Conservation (phyloP, 768 basidiomycete genomes). For the Termitomyces sp. region DNA sequence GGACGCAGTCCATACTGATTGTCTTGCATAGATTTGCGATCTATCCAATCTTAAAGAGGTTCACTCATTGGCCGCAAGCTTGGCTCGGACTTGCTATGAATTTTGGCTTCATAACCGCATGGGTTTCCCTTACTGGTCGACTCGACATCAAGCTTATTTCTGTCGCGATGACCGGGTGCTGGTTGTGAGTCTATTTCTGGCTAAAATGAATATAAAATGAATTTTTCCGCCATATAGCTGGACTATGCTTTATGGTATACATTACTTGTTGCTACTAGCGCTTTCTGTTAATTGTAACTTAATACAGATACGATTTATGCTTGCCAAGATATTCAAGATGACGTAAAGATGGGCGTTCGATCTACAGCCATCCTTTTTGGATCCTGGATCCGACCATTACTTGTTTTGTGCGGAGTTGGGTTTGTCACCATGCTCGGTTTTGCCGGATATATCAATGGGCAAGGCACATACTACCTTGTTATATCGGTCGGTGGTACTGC, state of each 20-base stretch:
- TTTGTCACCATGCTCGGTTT: conserved; percentile 49
- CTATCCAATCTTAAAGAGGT: conserved; percentile 50
- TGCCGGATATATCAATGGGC: conserved; percentile 47
- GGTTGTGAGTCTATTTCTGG: conserved; percentile 30
- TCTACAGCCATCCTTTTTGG: conserved; percentile 76
- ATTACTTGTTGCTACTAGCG: not conserved
- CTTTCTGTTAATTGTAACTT: not conserved
- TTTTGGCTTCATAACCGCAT: conserved; percentile 45
- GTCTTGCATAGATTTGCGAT: conserved; percentile 26
- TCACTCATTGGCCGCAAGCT: conserved; percentile 57
- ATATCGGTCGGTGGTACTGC: conserved; percentile 40
- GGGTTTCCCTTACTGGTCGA: conserved; percentile 32
- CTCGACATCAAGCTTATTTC: conserved; percentile 26
- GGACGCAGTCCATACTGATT: not conserved
- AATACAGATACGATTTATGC: conserved; percentile 43
- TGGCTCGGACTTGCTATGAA: conserved; percentile 59
- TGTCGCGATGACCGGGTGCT: conserved; percentile 33
- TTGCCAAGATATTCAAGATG: conserved; percentile 74
- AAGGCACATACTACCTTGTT: conserved; percentile 42
- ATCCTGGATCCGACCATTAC: conserved; percentile 48
- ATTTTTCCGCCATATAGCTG: conserved; percentile 23
- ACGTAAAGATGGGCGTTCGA: conserved; percentile 64
- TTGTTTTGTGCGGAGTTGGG: conserved; percentile 41
- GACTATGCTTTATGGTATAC: conserved; percentile 43
- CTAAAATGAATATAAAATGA: not conserved